Base-by-base conservation (phyloP, 495 filamentous ascomycete genomes). In the Cercophora scortea region DNA sequence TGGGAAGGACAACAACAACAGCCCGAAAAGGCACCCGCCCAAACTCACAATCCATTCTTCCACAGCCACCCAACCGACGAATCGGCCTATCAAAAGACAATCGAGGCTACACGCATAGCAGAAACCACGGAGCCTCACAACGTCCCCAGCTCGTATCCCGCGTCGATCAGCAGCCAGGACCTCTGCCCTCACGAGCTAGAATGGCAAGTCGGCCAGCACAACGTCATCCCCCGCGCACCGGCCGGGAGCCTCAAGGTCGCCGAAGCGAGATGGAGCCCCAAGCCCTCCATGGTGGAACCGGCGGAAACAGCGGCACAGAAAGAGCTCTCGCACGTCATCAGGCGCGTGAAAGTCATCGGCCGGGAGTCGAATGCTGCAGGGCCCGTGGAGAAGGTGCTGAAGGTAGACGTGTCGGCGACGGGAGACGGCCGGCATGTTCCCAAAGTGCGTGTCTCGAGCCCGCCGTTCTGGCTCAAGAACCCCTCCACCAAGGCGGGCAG, bases 381-480 rank as follows among this genome's bases (percentile, higher is more conserved):
- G 43, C 45, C 25, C 15, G n/a, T 48, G 17, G 51, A 54, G 18
- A 33, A 47, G 18, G 40, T 49, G 10, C 33, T 49, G 13, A 39
- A 50, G 48, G 49, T 54, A 8, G 55, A 59, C 12, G 50, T 49
- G 3, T 53, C 25, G 54, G 8, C 36, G 8, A 18, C 25, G 42
- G 41, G 41, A 39, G 17, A 25, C 12, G 41, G 39, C 17, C 17
- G 43, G 13, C 45, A 33, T 42, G 18, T 58, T 34, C 66, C 57
- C n/a, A 67, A 50, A 55, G 40, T 58, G 10, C 56, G 56, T 25
- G 54, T 66, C 0, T 57, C 65, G 10, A 71, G 69, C 55, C 66
- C 70, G 19, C 66, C 71, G 16, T 18, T 53, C 35, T 71, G 68
- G 68, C 25, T 72, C 8, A 68, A 56, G 36, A 35, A 51, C 16